Conservation (phyloP, 768 basidiomycete genomes). For the Xanthoconium purpureum region DNA sequence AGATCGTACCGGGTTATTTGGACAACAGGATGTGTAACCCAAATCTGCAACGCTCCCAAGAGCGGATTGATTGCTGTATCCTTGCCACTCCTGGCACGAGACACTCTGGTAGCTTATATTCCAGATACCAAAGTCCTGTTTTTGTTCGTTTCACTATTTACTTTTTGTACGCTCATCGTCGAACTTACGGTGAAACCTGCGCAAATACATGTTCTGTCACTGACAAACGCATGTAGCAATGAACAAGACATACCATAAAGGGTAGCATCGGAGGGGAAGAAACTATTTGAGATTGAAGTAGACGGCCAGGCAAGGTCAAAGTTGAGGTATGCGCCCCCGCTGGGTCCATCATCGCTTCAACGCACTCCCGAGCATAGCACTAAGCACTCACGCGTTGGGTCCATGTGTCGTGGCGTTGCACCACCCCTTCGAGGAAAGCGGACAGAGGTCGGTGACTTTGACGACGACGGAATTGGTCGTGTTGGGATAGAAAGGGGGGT, state of each 20-base stretch:
- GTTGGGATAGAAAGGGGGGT: slow-evolving; percentile 68
- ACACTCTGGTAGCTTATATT: slow-evolving; percentile 70
- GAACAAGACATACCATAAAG: slow-evolving; percentile 51
- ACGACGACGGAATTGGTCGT: slow-evolving; percentile 60
- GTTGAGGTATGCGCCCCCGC: slow-evolving; percentile 68
- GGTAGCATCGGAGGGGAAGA: slow-evolving; percentile 69
- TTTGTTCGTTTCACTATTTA: neutral
- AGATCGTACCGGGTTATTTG: slow-evolving; percentile 55
- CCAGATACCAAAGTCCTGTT: slow-evolving; percentile 84
- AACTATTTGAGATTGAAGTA: slow-evolving; percentile 59
- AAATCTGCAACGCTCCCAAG: slow-evolving; percentile 64
- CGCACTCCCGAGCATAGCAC: neutral
- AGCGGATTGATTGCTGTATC: slow-evolving; percentile 53
- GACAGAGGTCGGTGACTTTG: slow-evolving; percentile 81
- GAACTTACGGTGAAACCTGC: slow-evolving; percentile 40
- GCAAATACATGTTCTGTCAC: slow-evolving; percentile 32
- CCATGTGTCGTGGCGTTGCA: slow-evolving; percentile 62
- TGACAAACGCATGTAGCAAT: neutral
- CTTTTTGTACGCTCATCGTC: neutral
- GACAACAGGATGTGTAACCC: slow-evolving; percentile 67
- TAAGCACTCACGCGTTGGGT: slow-evolving; percentile 57
- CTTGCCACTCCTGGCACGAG: slow-evolving; percentile 65
- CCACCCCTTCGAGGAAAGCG: slow-evolving; percentile 59
- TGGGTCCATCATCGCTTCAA: slow-evolving; percentile 27
- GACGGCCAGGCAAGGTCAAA: slow-evolving; percentile 85